A percentile compares a stretch with the other conserved stretches of the same genome.
Conservation (phyloP, 2,329 filamentous ascomycete genomes). For the Cryphonectria carpinicola region DNA sequence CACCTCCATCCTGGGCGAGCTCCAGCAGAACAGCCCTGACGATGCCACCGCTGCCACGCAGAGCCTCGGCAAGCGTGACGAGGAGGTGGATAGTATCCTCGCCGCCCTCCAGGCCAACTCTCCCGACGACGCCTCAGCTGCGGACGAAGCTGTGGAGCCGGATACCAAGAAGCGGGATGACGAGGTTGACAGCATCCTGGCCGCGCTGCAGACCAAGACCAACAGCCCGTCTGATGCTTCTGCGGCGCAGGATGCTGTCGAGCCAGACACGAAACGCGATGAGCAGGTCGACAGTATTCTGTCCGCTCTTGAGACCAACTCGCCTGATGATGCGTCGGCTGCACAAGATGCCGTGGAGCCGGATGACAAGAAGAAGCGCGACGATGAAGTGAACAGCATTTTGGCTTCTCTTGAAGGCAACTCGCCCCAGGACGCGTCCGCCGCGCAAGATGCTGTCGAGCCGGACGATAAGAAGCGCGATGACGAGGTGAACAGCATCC, state of each 20-base stretch:
- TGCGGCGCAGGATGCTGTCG: constrained; percentile 9
- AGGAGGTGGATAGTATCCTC: constrained; percentile 11
- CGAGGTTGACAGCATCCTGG: constrained; percentile 17
- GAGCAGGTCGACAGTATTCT: constrained; percentile 7
- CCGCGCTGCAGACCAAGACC: constrained; percentile 11
- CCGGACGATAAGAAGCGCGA: constrained; percentile 19
- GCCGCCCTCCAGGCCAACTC: constrained; percentile 15
- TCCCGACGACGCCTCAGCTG: constrained; percentile 2
- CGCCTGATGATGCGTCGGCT: not conserved
- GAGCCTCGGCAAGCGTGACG: constrained; percentile 10
- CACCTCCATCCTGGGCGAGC: not conserved
- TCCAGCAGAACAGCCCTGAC: constrained; percentile 22
- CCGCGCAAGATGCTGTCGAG: constrained; percentile 16
- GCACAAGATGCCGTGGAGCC: constrained; percentile 9
- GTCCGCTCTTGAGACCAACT: constrained; percentile 10
- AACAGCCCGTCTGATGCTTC: constrained; percentile 16
- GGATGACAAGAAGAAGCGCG: constrained; percentile 1
- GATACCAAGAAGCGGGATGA: constrained; percentile 18
- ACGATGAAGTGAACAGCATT: constrained; percentile 17
- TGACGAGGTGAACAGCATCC: constrained; percentile 10
- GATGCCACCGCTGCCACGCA: constrained; percentile 12
- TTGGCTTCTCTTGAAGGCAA: constrained; percentile 13
- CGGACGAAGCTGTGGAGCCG: constrained; percentile 11
- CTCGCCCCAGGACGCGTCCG: constrained; percentile 16
- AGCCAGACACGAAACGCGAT: constrained; percentile 15